Conservation (phyloP, 2,329 filamentous ascomycete species). For the Tympanopsis confertula region DNA sequence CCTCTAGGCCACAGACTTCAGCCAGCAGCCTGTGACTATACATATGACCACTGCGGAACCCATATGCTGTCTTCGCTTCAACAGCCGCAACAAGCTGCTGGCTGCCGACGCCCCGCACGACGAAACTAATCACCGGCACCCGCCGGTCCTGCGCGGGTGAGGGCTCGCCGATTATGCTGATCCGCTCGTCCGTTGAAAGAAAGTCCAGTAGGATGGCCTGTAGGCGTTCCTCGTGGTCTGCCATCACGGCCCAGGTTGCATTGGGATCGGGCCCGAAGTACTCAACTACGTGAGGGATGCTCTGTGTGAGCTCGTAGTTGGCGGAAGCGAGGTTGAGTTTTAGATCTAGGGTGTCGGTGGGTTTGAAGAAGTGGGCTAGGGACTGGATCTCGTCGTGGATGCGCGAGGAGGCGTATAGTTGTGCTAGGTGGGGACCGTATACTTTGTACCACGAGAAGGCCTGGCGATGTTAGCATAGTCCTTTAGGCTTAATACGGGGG, state of each 20-base stretch:
- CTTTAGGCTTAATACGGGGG: no score
- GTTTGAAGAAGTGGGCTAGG: slow-evolving; percentile 59
- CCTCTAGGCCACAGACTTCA: slow-evolving; percentile 42
- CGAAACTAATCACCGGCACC: slow-evolving; percentile 58
- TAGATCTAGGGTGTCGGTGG: slow-evolving; percentile 42
- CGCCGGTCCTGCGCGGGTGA: slow-evolving; percentile 32
- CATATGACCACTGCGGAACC: slow-evolving; percentile 57
- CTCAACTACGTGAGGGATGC: slow-evolving; percentile 45
- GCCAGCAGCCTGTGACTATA: slow-evolving; percentile 53
- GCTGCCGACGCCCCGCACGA: slow-evolving; percentile 42
- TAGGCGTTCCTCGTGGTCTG: slow-evolving; percentile 46
- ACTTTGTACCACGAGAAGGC: slow-evolving; percentile 76
- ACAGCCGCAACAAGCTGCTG: slow-evolving; percentile 48
- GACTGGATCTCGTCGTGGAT: slow-evolving; percentile 44
- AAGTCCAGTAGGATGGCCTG: slow-evolving; percentile 48
- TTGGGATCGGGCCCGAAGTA: slow-evolving; percentile 39
- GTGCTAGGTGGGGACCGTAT: slow-evolving; percentile 64
- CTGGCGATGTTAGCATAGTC: background rate
- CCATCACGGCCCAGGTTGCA: slow-evolving; percentile 36
- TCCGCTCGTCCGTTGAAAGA: slow-evolving; percentile 34
- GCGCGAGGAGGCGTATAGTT: slow-evolving; percentile 51
- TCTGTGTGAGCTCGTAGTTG: slow-evolving; percentile 59
- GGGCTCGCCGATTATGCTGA: slow-evolving; percentile 47
- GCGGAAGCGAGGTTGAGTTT: slow-evolving; percentile 59
- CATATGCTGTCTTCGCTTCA: slow-evolving; percentile 44